Percentiles rank a stretch among this genome's conserved stretches.
Conservation (phyloP, 768 basidiomycete species). For the Gymnopilus dilepis region DNA sequence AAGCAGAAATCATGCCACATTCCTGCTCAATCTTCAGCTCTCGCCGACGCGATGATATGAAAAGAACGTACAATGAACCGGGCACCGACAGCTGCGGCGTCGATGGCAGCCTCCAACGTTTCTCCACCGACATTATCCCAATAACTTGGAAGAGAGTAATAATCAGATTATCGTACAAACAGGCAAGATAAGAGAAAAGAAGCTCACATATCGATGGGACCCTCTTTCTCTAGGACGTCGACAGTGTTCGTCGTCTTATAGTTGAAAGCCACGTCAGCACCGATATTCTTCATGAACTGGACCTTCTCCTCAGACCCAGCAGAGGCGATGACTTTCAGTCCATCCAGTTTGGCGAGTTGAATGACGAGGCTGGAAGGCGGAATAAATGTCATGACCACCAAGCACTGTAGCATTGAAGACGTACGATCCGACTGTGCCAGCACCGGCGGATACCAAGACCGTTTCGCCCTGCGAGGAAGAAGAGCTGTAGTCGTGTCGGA, state of each 20-base stretch:
- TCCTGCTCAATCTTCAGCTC: constrained; percentile 29
- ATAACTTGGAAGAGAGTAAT: constrained; percentile 39
- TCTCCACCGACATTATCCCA: constrained; percentile 71
- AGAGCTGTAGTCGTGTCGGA: not conserved
- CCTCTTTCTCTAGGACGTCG: constrained; percentile 59
- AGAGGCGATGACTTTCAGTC: constrained; percentile 69
- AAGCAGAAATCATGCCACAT: constrained; percentile 47
- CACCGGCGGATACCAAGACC: constrained; percentile 47
- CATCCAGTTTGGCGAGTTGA: constrained; percentile 56
- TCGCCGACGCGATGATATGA: not conserved
- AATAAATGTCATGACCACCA: not conserved
- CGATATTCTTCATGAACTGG: constrained; percentile 59
- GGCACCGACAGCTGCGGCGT: constrained; percentile 46
- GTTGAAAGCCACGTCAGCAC: constrained; percentile 74
- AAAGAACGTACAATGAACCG: constrained; percentile 52
- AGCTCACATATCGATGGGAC: constrained; percentile 48
- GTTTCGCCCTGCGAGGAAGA: constrained; percentile 38
- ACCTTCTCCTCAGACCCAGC: constrained; percentile 81
- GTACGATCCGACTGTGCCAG: constrained; percentile 65
- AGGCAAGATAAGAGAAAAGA: constrained; percentile 10
- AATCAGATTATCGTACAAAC: not conserved
- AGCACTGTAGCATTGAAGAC: constrained; percentile 17
- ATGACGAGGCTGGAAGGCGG: constrained; percentile 44
- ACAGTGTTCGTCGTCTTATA: constrained; percentile 64
- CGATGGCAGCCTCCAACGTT: constrained; percentile 60